These are phyloP conservation scores for Cyberlindnera mrakii DNA, from an alignment of 805 yeast genomes.

Conservation along the genomic window DNA sequence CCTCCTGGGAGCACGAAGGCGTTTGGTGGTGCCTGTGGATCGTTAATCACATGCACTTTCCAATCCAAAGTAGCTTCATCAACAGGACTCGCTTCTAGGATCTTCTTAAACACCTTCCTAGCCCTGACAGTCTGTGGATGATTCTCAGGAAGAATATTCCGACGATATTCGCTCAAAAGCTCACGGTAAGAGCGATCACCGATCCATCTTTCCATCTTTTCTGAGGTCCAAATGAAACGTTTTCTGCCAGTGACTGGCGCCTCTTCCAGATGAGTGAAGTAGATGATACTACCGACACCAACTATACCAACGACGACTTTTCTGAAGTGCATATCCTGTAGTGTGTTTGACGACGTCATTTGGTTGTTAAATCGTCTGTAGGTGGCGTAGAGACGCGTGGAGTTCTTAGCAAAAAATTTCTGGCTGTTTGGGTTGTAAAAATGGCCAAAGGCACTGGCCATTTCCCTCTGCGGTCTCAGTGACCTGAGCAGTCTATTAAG, in stretches of 20 bases:
- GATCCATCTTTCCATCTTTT: slow-evolving; percentile 52
- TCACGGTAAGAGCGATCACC: slow-evolving; percentile 63
- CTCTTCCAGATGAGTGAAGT: slow-evolving; percentile 54
- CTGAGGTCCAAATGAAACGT: slow-evolving; percentile 68
- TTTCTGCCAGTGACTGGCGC: slow-evolving; percentile 77
- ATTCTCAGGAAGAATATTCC: slow-evolving; percentile 49
- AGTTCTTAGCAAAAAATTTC: slow-evolving; percentile 5
- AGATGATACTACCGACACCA: slow-evolving; percentile 31
- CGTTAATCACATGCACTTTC: slow-evolving; percentile 76
- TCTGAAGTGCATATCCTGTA: slow-evolving; percentile 25
- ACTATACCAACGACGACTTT: slow-evolving; percentile 28
- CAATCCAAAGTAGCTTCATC: slow-evolving; percentile 43
- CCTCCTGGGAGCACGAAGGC: slow-evolving; percentile 97
- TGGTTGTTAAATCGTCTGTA: slow-evolving; percentile 31
- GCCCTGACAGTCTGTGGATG: slow-evolving; percentile 59
- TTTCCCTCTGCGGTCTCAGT: neutral
- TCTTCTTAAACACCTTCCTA: slow-evolving; percentile 52
- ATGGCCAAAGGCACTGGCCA: slow-evolving; percentile 3
- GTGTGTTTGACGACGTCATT: slow-evolving; percentile 4
- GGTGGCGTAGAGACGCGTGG: slow-evolving; percentile 26
- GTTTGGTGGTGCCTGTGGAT: slow-evolving; percentile 75
- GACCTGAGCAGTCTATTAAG: neutral
- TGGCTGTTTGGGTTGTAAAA: slow-evolving; percentile 7
- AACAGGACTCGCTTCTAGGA: slow-evolving; percentile 51
- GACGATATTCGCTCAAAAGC: slow-evolving; percentile 47